Conservation (phyloP, 2,329 filamentous ascomycete species). For the Teratosphaeria nubilosa region DNA sequence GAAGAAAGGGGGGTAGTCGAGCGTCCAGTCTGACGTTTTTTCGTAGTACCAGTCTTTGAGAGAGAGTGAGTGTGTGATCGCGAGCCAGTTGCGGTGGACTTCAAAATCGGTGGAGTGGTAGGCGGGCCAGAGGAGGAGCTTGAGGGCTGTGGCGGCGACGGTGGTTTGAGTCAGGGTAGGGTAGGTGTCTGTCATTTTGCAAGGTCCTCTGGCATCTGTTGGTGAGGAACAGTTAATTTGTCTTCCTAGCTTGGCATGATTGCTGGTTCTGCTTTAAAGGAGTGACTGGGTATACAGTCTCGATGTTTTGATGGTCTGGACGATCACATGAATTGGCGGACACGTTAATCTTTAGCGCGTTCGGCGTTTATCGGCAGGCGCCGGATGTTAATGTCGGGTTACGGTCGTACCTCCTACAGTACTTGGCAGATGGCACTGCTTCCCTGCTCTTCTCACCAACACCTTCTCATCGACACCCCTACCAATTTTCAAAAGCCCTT, state of each 20-base stretch:
- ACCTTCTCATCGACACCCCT: too few relatives aligned
- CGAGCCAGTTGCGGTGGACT: constrained; percentile 97
- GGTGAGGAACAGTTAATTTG: too few relatives aligned
- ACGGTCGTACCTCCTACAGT: background rate
- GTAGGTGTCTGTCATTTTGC: constrained; percentile 63
- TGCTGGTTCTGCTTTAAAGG: background rate
- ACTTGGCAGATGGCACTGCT: too few relatives aligned
- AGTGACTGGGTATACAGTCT: background rate
- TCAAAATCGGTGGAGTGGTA: constrained; percentile 99
- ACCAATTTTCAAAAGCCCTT: too few relatives aligned
- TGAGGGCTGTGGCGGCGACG: constrained; percentile 75
- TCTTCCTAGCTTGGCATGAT: background rate
- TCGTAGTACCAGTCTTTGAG: constrained; percentile 91
- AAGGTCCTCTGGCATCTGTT: background rate
- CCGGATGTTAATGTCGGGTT: background rate
- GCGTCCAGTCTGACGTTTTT: constrained; percentile 97
- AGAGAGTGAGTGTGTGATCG: constrained; percentile 83
- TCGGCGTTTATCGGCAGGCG: background rate
- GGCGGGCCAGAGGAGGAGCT: constrained; percentile 83
- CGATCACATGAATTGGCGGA: background rate
- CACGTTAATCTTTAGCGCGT: background rate
- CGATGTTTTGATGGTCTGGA: background rate
- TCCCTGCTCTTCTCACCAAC: too few relatives aligned
- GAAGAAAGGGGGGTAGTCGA: constrained; percentile 98
- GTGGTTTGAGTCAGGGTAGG: constrained; percentile 86